Evolutionary conservation across 495 filamentous ascomycete genomes (phyloP).

Genomic region (Thozetella sp.): DNA sequence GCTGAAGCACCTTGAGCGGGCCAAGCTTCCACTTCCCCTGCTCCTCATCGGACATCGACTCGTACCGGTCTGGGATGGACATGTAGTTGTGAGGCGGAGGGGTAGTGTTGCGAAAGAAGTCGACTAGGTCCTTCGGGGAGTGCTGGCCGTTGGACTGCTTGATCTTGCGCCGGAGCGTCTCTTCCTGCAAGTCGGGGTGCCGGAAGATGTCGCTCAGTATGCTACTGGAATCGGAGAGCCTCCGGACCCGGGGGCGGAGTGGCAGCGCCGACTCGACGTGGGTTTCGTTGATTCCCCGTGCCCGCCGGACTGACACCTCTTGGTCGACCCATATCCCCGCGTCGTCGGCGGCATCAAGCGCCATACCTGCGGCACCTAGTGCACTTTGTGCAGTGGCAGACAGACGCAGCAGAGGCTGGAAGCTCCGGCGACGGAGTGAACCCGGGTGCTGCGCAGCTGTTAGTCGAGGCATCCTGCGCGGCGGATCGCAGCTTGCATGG

Average conservation of each 20-base stretch:
- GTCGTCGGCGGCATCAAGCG: background rate
- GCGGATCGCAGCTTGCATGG: background rate
- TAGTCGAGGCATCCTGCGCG: background rate
- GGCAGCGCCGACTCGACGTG: background rate
- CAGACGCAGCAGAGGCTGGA: background rate
- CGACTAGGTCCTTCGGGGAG: conserved; percentile 25
- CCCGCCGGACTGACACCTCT: background rate
- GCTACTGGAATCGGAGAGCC: conserved; percentile 16
- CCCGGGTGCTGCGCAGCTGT: background rate
- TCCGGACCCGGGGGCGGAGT: conserved; percentile 9
- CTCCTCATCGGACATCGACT: conserved; percentile 4
- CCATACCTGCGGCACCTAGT: background rate
- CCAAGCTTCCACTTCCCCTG: conserved; percentile 4
- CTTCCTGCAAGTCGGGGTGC: conserved; percentile 20
- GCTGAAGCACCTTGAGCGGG: conserved; percentile 12
- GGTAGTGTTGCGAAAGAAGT: conserved; percentile 42
- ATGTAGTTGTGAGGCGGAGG: conserved; percentile 36
- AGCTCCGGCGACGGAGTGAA: background rate
- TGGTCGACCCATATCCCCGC: background rate
- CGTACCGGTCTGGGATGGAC: conserved; percentile 28
- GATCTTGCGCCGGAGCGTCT: conserved; percentile 14
- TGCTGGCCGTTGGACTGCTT: conserved; percentile 20
- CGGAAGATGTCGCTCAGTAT: conserved; percentile 23
- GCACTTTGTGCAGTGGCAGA: background rate
- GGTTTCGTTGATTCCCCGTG: background rate